Base-by-base conservation (phyloP, 2,329 filamentous ascomycete species). In the Lecanicillium sp. region DNA sequence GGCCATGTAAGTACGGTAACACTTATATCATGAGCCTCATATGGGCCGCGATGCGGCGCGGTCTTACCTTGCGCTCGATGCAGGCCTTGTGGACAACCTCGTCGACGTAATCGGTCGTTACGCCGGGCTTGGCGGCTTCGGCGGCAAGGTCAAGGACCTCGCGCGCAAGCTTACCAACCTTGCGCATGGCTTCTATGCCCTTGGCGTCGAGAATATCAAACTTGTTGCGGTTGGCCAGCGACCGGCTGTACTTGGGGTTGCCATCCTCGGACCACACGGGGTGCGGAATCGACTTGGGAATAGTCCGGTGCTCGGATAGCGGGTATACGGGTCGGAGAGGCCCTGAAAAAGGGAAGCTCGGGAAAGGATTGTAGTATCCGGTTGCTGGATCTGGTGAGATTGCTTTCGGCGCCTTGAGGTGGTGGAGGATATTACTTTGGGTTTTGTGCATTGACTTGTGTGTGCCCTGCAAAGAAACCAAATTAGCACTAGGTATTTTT, bases 91-190 rank as follows among this genome's bases (percentile, higher is more conserved):
- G 92, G 29, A 95, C 89, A 45, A 96, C 71, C 63, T 94, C 83
- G 56, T 98, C 92, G 43, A 98, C 87, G 52, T 94, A 81, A 57
- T 98, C 92, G 6, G 92, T 96, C 6, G 90, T 95, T 25, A 96
- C 83, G 35, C 92, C 92, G n/a, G 92, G 90, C 56, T 80, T 83
- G 33, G 84, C 66, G 37, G 83, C 90, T 12, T 82, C 78, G 0
- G 87, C 92, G 2, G 89, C 87, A 55, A 94, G 84, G 60, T 98
- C 92, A 45, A 98, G 67, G 9, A 96, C 88, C 65, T 98, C 92
- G 58, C 92, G 75, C 14, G 85, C 86, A 45, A 95, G 63, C 35
- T 78, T 75, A 63, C 90, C 95, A 35, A 92, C 88, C 60, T 89
- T 94, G 51, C 89, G 80, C 92, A 98, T 96, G 31, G 75, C 85